Evolutionary conservation across 192 early-diverging fungal species (phyloP), one percentile per base, ranked within the genome.

Genomic region (Linnemannia elongata): DNA sequence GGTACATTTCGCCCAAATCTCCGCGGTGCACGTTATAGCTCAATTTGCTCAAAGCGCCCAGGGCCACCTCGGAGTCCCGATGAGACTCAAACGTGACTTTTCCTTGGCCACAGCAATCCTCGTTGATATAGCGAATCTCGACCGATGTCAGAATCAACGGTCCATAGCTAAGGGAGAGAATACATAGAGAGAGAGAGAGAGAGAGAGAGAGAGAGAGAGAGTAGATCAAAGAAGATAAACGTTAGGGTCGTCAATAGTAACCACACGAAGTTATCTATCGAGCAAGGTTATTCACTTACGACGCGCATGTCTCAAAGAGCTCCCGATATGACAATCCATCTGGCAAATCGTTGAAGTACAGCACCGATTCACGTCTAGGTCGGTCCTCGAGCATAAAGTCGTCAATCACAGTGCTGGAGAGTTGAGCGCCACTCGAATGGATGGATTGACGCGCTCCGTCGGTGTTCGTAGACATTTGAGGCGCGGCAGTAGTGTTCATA

Each of bases 41-140:
- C 47, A 49, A 38, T 30, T 77, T 71, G 27, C 57, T 9, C 2
- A 87, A 68, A 38, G 75, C n/a, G 0, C 30, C 4, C 0, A 78
- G 3, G 24, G 85, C 85, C 7, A 45, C 47, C 72, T 78, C 72
- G 5, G 85, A 72, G 35, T 87, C 85, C 7, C 33, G 36, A 70
- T 74, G 69, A 0, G 79, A 75, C 44, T 80, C 63, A 66, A 87
- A 87, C 10, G 75, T 81, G 57, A 87, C 85, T 41, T 72, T 70
- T 10, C 76, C 85, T 30, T 70, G 69, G 36, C 85, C 79, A 44
- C 30, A 76, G 68, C 85, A 87, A 13, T 78, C 71, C 35, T 81
- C 79, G 22, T 87, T 81, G 41, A 87, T 81, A 20, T 87, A 78
- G 4, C 85, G 85, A 72, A 87, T 81, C 22, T 87, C 85, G 15